Evolutionary conservation across 306 rosid species (phyloP).

Genomic region (Potentilla sterilis): DNA sequence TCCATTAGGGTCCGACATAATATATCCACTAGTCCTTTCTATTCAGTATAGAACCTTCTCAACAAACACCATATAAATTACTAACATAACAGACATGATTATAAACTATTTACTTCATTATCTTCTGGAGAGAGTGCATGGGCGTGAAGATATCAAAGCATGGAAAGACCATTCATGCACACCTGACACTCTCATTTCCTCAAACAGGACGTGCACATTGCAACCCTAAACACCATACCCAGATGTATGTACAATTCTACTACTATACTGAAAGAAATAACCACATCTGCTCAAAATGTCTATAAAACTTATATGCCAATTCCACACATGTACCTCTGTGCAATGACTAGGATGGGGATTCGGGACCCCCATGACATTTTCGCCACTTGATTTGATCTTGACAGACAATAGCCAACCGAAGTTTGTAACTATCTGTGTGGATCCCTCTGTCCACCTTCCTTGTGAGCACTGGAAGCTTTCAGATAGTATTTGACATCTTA

Average conservation of each 20-base stretch:
- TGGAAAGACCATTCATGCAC: conserved; percentile 19
- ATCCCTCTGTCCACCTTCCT: conserved; percentile 38
- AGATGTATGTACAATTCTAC: background rate
- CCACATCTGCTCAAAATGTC: conserved; percentile 17
- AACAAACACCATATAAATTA: conserved; percentile 24
- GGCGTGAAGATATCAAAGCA: conserved; percentile 36
- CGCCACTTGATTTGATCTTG: conserved; percentile 49
- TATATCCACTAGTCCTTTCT: conserved; percentile 32
- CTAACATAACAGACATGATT: conserved; percentile 24
- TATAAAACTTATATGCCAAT: conserved; percentile 21
- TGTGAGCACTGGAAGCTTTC: conserved; percentile 26
- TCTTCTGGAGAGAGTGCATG: conserved; percentile 36
- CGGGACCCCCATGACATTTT: conserved; percentile 47
- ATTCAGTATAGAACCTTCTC: conserved; percentile 26
- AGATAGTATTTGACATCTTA: conserved; percentile 36
- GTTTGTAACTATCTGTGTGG: conserved; percentile 70
- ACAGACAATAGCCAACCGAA: conserved; percentile 35
- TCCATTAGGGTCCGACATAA: conserved; percentile 23
- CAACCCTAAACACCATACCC: conserved; percentile 20
- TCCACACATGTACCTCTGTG: conserved; percentile 34
- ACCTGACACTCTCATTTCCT: conserved; percentile 6
- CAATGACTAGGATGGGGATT: conserved; percentile 23
- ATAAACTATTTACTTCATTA: conserved; percentile 23
- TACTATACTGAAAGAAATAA: conserved; percentile 21
- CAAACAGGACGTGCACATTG: conserved; percentile 20